These are phyloP conservation scores for Acanthamoeba triangularis DNA, from an alignment of 208 protist species.

Conservation along the genomic window DNA sequence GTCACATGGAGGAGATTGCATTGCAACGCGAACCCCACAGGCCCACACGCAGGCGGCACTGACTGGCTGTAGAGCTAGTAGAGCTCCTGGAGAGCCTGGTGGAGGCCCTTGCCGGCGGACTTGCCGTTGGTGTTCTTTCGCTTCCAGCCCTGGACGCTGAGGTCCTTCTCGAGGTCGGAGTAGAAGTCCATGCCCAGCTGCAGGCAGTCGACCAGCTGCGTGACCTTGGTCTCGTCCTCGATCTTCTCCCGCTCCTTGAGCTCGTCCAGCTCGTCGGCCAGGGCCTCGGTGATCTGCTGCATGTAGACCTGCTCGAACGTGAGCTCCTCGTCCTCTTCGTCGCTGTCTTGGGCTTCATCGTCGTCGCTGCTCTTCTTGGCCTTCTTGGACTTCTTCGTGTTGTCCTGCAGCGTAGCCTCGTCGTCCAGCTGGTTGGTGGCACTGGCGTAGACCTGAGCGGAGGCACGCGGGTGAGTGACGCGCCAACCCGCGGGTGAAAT, in stretches of 20 bases:
- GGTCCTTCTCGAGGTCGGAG: slow-evolving; percentile 47
- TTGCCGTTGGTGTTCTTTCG: slow-evolving; percentile 8
- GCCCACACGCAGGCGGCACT: no score
- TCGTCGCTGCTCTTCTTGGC: neutral
- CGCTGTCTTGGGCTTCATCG: neutral
- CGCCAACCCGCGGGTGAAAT: neutral
- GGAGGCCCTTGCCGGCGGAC: neutral
- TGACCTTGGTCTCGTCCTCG: slow-evolving; percentile 67
- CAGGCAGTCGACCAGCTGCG: slow-evolving; percentile 58
- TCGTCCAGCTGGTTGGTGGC: slow-evolving; percentile 9
- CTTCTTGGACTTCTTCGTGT: neutral
- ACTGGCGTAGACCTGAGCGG: slow-evolving; percentile 36
- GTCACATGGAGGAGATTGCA: no score
- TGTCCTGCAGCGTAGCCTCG: neutral
- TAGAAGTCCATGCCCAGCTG: slow-evolving; percentile 60
- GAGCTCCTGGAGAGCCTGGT: neutral
- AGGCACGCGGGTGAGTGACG: neutral
- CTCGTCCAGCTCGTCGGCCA: slow-evolving; percentile 69
- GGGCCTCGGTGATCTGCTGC: slow-evolving; percentile 41
- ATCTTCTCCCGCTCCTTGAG: slow-evolving; percentile 53
- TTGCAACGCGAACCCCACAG: no score
- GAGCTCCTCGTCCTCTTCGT: slow-evolving; percentile 60
- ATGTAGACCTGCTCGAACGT: slow-evolving; percentile 65
- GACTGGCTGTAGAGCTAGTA: neutral
- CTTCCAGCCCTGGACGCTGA: slow-evolving; percentile 55